Conservation (phyloP, 768 basidiomycete genomes). For the Russula vinacea region DNA sequence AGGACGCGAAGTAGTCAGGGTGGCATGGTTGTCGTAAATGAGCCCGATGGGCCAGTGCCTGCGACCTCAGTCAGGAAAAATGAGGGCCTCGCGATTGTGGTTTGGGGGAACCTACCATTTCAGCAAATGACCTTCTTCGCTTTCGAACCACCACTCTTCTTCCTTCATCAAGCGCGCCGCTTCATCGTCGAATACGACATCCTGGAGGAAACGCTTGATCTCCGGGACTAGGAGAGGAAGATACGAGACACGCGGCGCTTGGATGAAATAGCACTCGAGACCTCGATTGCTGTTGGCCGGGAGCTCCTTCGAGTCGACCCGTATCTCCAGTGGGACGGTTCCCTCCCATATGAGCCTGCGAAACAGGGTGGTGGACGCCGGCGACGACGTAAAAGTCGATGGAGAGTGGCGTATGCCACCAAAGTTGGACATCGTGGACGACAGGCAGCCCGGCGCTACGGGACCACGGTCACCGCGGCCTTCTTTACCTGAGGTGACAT, state of each 20-base stretch:
- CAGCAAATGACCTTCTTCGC: slow-evolving; percentile 72
- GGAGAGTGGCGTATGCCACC: slow-evolving; percentile 38
- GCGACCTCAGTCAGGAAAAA: slow-evolving; percentile 11
- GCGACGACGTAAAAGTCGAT: slow-evolving; percentile 45
- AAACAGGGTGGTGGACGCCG: slow-evolving; percentile 76
- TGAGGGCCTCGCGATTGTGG: background rate
- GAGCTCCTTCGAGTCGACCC: slow-evolving; percentile 83
- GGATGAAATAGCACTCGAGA: slow-evolving; percentile 85
- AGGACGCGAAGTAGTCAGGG: slow-evolving; percentile 54
- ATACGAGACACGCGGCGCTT: slow-evolving; percentile 90
- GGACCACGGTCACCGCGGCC: background rate
- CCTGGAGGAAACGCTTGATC: slow-evolving; percentile 82
- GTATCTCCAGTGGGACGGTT: slow-evolving; percentile 83
- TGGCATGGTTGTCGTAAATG: slow-evolving; percentile 82
- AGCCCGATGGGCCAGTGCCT: slow-evolving; percentile 99
- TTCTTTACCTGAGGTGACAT: background rate
- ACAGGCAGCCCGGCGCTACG: background rate
- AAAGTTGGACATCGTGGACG: slow-evolving; percentile 36
- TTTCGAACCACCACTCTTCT: slow-evolving; percentile 98
- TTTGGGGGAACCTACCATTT: slow-evolving; percentile 61
- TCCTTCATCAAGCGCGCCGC: slow-evolving; percentile 73
- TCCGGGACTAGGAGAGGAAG: slow-evolving; percentile 89
- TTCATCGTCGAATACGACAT: slow-evolving; percentile 88
- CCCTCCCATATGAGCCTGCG: slow-evolving; percentile 89
- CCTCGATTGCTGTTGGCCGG: slow-evolving; percentile 88